Evolutionary conservation across 176 grass and related monocot species (phyloP), one percentile per base, ranked within the genome.

Genomic region (Stipa capillata): DNA sequence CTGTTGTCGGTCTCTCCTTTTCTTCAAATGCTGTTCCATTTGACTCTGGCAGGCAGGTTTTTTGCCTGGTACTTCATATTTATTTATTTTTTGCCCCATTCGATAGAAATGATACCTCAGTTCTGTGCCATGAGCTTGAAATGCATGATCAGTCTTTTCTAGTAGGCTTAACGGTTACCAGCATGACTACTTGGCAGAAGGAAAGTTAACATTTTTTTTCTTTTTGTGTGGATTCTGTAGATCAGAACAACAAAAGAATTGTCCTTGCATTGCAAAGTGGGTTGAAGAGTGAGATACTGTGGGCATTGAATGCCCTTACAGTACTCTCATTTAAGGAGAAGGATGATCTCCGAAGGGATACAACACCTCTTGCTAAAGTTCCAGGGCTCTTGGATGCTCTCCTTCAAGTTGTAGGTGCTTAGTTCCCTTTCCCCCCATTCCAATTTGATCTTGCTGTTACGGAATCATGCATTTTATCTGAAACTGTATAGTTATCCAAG

Each of bases 291-390:
- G 96, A 99, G 83, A 89, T 99, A 74, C 84, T 87, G 61, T 98
- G 96, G 96, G 92, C 96, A 53, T 83, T 99, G 77, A 99, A 99
- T 72, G 82, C 96, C 44, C 86, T 99, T 72, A 93, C 89, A 23
- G 64, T 93, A 40, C 92, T 99, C 83, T 99, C 96, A 20, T 99
- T 99, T 84, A 99, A 99, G 73, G 96, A 99, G 65, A 99, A 99
- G 72, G 96, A 99, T 74, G 96, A 99, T 35, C 17, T 91, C 47
- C 89, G 96, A 8, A 73, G 90, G 73, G 96, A 99, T 84, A 76
- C 90, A 42, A 90, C 90, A 66, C 77, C 96, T 36, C 92, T 99
- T 71, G 86, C 92, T 80, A 99, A 93, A 89, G 87, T 99, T 63
- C 83, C 96, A 75, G 96, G 96, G 47, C 83, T 99, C 25, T 83